Evolutionary conservation across 176 grass and related monocot genomes (phyloP).

Genomic region (Tillandsia fasciculata): DNA sequence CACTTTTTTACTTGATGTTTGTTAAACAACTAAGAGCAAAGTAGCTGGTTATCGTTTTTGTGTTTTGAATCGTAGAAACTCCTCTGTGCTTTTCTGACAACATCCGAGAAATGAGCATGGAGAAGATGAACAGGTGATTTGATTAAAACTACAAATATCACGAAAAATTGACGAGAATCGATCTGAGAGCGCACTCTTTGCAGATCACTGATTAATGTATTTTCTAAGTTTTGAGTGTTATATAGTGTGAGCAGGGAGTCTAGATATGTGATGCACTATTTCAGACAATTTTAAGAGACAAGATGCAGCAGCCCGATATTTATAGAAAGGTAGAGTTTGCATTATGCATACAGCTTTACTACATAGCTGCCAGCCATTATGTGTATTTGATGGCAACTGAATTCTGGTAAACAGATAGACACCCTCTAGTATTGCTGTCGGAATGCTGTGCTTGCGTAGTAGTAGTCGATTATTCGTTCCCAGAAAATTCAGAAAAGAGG

Average conservation of each 20-base stretch:
- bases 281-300: neutral
- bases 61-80: neutral
- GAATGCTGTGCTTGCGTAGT: slow-evolving; percentile 12
- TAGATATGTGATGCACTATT: neutral
- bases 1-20: too few species aligned
- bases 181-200: neutral
- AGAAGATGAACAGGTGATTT: neutral
- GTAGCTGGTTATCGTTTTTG: too few species aligned
- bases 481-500: neutral
- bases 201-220: neutral
- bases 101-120: neutral
- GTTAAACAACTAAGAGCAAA: too few species aligned
- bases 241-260: neutral
- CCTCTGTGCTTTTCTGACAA: neutral
- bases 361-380: neutral
- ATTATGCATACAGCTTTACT: neutral
- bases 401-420: neutral
- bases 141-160: neutral
- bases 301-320: neutral
- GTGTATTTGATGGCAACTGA: neutral
- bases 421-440: neutral
- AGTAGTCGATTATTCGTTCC: slow-evolving; percentile 7
- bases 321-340: neutral
- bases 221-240: neutral
- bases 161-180: neutral